Base-by-base conservation (phyloP, 139 green algal genomes). In the Chlorella sp. region DNA sequence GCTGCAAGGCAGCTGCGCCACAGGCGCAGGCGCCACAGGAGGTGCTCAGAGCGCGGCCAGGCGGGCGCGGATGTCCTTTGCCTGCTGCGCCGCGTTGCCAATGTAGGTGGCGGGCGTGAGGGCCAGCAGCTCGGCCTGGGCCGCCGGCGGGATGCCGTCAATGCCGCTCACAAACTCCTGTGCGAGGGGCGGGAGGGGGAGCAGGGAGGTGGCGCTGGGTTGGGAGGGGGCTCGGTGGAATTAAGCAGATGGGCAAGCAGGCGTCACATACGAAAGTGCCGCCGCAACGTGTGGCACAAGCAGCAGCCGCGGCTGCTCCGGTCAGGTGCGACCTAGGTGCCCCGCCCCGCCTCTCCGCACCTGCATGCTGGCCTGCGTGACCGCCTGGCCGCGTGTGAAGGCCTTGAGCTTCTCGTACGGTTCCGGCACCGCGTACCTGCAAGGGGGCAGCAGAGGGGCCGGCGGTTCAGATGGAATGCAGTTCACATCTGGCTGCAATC, bases 381-480 rank as follows among this genome's bases (percentile, higher is more conserved):
- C 94, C 13, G 79, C 58, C 67, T 96, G 86, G 0, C 97, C 97
- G 9, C 97, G 91, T 2, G 97, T 99, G 87, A 98, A 96, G 20
- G 95, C 97, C 91, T 99, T 99, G 46, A 99, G 93, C 93, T 99
- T 98, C 91, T 99, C 97, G 84, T 99, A 99, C 3, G 97, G 96
- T 88, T 99, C 95, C 17, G 93, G 89, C 22, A 99, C 92, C 30
- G 87, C 95, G 84, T 99, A 98, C 34, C 95, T 92, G 75, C 89
- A 68, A 41, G 56, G 24, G 1, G 60, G 60, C 65, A 43, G 16
- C 19, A 34, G 58, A 17, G 22, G 62, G 62, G 62, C 62, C 36
- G 62, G 62, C 30, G 3, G 24, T 28, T n/a, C n/a, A n/a, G n/a
- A n/a, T n/a, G n/a, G n/a, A n/a, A n/a, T n/a, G n/a, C n/a, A n/a